Evolutionary conservation across 345 rosid genomes (phyloP).

Genomic region (Luvunga scandens): DNA sequence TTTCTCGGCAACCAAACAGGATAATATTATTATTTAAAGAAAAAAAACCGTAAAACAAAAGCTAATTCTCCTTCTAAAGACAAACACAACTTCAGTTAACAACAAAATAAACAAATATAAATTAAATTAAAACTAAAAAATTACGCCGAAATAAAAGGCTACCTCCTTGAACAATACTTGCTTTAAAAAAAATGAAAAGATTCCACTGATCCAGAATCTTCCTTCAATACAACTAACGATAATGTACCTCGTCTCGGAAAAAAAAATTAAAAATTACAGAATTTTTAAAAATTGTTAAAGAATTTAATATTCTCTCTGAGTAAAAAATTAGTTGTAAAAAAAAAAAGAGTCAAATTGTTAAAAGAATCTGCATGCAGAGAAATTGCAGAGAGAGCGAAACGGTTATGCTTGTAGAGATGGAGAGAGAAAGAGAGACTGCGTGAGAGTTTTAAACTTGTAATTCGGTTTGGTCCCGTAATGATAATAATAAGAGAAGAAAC

Average conservation of each 20-base stretch:
- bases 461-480: background rate
- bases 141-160: background rate
- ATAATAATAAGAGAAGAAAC: too few species aligned
- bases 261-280: background rate
- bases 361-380: background rate
- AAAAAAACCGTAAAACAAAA: background rate
- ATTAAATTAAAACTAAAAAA: background rate
- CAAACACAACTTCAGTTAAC: background rate
- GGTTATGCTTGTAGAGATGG: background rate
- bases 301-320: too few species aligned
- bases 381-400: background rate
- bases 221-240: background rate
- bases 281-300: too few species aligned
- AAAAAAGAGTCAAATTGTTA: too few species aligned
- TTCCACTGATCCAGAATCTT: background rate
- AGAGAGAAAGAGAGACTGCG: background rate
- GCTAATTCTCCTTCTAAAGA: background rate
- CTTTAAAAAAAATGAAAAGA: background rate
- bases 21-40: background rate
- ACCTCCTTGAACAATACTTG: background rate
- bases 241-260: slow-evolving; percentile 3
- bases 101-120: background rate
- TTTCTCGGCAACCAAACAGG: slow-evolving; percentile 5
- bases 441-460: background rate
- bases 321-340: too few species aligned